phyloP scores from a whole-genome alignment of 2,329 filamentous ascomycete genomes.

The Teratosphaeria zuluensis region DNA sequence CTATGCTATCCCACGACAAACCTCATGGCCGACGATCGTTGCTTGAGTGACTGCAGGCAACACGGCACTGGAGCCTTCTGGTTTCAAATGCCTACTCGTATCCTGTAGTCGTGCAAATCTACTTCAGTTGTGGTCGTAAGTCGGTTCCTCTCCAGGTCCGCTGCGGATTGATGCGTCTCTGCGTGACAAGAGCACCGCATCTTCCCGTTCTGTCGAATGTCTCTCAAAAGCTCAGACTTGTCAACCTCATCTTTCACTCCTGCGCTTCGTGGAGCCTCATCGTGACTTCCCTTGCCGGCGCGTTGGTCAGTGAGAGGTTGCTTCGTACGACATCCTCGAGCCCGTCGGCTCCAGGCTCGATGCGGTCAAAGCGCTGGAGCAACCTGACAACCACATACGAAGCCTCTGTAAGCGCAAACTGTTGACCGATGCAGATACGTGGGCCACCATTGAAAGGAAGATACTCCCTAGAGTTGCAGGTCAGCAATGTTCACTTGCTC shows the following conservation, averaged over 20 bases:
- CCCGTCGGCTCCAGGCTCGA: slow-evolving; percentile 15
- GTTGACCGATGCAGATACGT: slow-evolving; percentile 72
- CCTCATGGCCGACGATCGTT: background rate
- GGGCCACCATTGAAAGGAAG: slow-evolving; percentile 33
- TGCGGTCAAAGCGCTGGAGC: slow-evolving; percentile 30
- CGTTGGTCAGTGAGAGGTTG: slow-evolving; percentile 22
- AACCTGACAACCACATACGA: slow-evolving; percentile 35
- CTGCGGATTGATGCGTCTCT: background rate
- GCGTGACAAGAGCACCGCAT: background rate
- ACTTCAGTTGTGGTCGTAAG: background rate
- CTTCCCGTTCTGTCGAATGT: background rate
- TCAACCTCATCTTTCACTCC: background rate
- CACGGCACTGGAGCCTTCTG: background rate
- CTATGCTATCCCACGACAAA: background rate
- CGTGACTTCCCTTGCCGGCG: slow-evolving; percentile 16
- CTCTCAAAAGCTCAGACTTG: background rate
- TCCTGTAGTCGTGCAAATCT: background rate
- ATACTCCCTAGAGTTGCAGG: slow-evolving; percentile 20
- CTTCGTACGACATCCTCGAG: slow-evolving; percentile 12
- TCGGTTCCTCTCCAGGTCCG: background rate
- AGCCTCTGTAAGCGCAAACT: slow-evolving; percentile 53
- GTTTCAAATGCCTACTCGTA: background rate
- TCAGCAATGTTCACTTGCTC: no score
- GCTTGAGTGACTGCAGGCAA: background rate
- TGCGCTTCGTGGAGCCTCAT: slow-evolving; percentile 14